Base-by-base conservation (phyloP, 768 basidiomycete genomes). In the Gloeopeniophorella convolvens region DNA sequence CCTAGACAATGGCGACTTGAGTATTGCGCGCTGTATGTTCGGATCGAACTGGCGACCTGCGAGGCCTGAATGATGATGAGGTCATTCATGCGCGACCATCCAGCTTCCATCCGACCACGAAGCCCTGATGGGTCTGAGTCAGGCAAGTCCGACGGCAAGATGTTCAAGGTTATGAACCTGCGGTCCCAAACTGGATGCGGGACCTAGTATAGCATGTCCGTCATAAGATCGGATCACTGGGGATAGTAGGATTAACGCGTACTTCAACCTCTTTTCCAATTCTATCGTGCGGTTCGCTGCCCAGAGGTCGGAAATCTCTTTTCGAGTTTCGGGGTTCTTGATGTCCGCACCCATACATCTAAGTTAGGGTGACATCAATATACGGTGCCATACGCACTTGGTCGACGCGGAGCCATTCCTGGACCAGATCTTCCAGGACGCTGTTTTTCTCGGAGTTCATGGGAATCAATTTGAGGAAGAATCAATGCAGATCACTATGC, bases 51-150 rank as follows among this genome's bases (percentile, higher is more conserved):
- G 41, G 37, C 36, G 67, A 79, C 89, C 73, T 92, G 88, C 12
- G 87, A 88, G 9, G 88, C 76, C 62, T 91, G 89, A 35, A 88
- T 82, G 45, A 91, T 70, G 41, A 80, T 86, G 49, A 94, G 66
- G 64, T 92, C 88, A 62, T 94, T 94, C 88, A 94, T 92, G 48
- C 86, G 77, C n/a, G 86, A 75, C 78, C 85, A 91, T 1, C 91
- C 91, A 7, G 89, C 89, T 58, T 87, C 84, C 91, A 94, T 93
- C 55, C 69, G 74, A 1, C 83, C 89, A 59, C 89, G 71, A 18
- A 91, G 70, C 45, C 89, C 89, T 85, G 55, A 4, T 30, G 30
- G 16, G 42, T 5, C 23, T 27, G 56, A 23, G 45, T 20, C 16
- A 15, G 50, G 18, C 6, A 13, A 43, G 20, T 20, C 34, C 35